phyloP scores from a whole-genome alignment of 306 rosid genomes.

The Notholithocarpus densiflorus region DNA sequence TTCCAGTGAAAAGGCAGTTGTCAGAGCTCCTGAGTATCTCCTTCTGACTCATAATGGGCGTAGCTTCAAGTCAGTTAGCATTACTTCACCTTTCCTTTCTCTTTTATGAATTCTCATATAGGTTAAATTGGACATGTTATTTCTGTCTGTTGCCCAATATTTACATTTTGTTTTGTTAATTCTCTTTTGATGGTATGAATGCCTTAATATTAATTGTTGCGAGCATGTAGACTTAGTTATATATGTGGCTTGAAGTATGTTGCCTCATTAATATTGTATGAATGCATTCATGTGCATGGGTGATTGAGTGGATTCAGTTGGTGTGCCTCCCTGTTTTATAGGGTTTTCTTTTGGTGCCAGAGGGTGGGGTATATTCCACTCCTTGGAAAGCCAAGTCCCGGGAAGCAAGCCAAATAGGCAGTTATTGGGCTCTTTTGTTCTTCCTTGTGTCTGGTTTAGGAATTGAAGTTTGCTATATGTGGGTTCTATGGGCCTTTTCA shows the following conservation, averaged over 20 bases:
- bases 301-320: not conserved
- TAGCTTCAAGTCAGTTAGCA: slow-evolving; percentile 70
- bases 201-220: not conserved
- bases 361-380: not conserved
- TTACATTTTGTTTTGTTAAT: not conserved
- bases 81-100: slow-evolving; percentile 22
- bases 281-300: not conserved
- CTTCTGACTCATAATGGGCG: slow-evolving; percentile 96
- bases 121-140: slow-evolving; percentile 1
- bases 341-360: not conserved
- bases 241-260: not conserved
- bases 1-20: slow-evolving; percentile 63
- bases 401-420: not conserved
- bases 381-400: slow-evolving; percentile 1
- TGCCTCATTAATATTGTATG: too few species aligned
- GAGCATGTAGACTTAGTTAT: not conserved
- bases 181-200: not conserved
- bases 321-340: not conserved
- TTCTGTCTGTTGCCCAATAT: not conserved
- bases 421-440: slow-evolving; percentile 10
- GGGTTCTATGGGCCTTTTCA: not conserved
- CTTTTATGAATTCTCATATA: not conserved
- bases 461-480: not conserved
- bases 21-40: slow-evolving; percentile 77
- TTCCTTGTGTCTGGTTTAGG: not conserved